Evolutionary conservation across 2,329 filamentous ascomycete genomes (phyloP), one percentile per base, ranked within the genome.

Genomic region (Endoconidiophora laricicola): DNA sequence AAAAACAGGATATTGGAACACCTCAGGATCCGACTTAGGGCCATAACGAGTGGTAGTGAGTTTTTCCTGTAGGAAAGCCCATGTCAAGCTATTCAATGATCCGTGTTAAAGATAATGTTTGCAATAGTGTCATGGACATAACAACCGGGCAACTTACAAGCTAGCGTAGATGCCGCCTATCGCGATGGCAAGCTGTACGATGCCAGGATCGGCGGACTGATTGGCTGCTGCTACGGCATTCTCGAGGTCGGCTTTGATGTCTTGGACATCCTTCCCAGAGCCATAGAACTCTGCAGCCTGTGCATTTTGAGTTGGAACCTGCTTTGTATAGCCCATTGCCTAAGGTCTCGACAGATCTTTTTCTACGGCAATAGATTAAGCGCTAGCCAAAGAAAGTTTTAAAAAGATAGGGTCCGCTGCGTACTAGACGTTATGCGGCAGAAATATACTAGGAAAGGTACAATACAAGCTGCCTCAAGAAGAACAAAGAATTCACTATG

Each of bases 81-180:
- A 98, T 33, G 88, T 93, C 48, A 98, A 70, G 68, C 90, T 87
- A 54, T n/a, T 36, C 38, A 12, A n/a, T 38, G 18, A 16, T 45
- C 20, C 51, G 24, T 40, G n/a, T 24, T 47, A 36, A 29, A 4
- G 14, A 18, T 10, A 20, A 14, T 24, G 18, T 26, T 20, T 33
- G 20, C 12, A 37, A 3, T n/a, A 44, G 7, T 6, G 14, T 10
- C 5, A 7, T 36, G 20, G 16, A n/a, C 10, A 23, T 18, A 6
- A 24, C n/a, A 24, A n/a, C 23, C 2, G 14, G 42, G n/a, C n/a
- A n/a, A 66, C 75, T 61, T 76, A 95, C 90, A 98, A 98, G 36
- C 88, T 94, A 36, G 83, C 86, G 64, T 98, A 98, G 58, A 98
- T 98, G 53, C 91, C 91, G 5, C 79, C 80, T n/a, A 95, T 86